A percentile compares a stretch with the other conserved stretches of the same genome.
Evolutionary conservation across 148 eudicot species (phyloP).

Genomic region (Fagopyrum esculentum): DNA sequence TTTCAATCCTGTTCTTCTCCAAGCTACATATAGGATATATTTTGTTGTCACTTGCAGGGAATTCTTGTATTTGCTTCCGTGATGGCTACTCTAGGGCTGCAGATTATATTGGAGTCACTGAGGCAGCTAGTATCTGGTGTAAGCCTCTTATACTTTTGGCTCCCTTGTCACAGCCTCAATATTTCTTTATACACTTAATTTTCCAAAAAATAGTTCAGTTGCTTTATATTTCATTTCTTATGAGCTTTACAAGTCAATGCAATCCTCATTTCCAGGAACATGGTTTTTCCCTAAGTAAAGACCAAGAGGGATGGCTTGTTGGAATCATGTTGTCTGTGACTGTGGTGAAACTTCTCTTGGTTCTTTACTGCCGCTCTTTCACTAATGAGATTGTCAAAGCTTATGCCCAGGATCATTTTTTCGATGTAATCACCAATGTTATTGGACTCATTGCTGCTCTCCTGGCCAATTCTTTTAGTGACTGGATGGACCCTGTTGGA

Average conservation of each 20-base stretch:
- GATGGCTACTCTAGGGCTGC: constrained; percentile 91
- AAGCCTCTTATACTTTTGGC: constrained; percentile 18
- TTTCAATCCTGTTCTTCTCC: not conserved
- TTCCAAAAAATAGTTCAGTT: not conserved
- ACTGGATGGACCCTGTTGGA: constrained; percentile 95
- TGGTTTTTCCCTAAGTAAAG: constrained; percentile 41
- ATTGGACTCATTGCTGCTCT: constrained; percentile 90
- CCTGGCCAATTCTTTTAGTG: constrained; percentile 58
- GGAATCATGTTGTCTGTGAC: constrained; percentile 91
- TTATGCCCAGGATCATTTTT: constrained; percentile 95
- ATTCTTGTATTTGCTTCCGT: constrained; percentile 96
- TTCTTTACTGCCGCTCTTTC: constrained; percentile 80
- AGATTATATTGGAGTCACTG: constrained; percentile 66
- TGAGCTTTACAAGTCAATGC: constrained; percentile 3
- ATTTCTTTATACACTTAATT: not conserved
- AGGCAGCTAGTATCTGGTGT: constrained; percentile 51
- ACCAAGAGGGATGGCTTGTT: constrained; percentile 74
- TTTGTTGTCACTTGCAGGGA: constrained; percentile 34
- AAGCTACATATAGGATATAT: not conserved
- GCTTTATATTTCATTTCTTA: not conserved
- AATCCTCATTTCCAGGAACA: constrained; percentile 28
- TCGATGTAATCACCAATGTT: constrained; percentile 87
- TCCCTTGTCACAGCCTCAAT: not conserved
- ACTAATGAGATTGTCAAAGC: constrained; percentile 96
- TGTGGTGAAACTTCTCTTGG: constrained; percentile 58